Evolutionary conservation across 768 basidiomycete genomes (phyloP).

Genomic region (Lentinula lateritia): DNA sequence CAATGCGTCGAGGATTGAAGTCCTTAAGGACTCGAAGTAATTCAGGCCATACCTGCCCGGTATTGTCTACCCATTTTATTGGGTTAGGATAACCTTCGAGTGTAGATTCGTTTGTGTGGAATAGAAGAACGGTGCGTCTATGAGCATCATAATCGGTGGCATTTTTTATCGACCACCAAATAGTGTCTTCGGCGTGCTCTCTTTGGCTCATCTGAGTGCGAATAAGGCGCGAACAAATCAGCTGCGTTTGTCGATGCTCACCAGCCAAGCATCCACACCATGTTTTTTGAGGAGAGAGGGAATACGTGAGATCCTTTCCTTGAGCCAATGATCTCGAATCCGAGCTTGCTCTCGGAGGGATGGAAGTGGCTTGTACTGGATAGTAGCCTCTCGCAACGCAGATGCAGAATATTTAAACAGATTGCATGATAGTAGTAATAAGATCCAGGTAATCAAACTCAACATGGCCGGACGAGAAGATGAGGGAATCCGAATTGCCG

Average conservation of each 20-base stretch:
- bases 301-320: slow-evolving; percentile 34
- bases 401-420: neutral
- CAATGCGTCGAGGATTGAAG: slow-evolving; percentile 35
- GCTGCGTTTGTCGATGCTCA: slow-evolving; percentile 11
- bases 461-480: neutral
- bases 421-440: neutral
- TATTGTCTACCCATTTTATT: slow-evolving; percentile 44
- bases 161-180: slow-evolving; percentile 47
- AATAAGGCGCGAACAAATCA: neutral
- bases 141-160: slow-evolving; percentile 43
- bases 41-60: slow-evolving; percentile 41
- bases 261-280: slow-evolving; percentile 37
- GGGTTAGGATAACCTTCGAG: slow-evolving; percentile 29
- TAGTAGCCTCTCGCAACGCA: neutral
- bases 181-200: slow-evolving; percentile 50
- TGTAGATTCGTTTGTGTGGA: slow-evolving; percentile 38
- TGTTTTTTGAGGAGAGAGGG: slow-evolving; percentile 38
- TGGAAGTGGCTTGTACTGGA: slow-evolving; percentile 27
- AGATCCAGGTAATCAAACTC: neutral
- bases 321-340: slow-evolving; percentile 35
- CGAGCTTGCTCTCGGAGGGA: slow-evolving; percentile 32
- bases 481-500: neutral
- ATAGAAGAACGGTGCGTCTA: slow-evolving; percentile 42
- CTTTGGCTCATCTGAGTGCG: slow-evolving; percentile 34
- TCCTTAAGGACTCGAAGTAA: slow-evolving; percentile 29